A percentile compares a stretch with the other conserved stretches of the same genome.
Conservation (phyloP, 495 filamentous ascomycete species). For the Aspergillus egyptiacus region DNA sequence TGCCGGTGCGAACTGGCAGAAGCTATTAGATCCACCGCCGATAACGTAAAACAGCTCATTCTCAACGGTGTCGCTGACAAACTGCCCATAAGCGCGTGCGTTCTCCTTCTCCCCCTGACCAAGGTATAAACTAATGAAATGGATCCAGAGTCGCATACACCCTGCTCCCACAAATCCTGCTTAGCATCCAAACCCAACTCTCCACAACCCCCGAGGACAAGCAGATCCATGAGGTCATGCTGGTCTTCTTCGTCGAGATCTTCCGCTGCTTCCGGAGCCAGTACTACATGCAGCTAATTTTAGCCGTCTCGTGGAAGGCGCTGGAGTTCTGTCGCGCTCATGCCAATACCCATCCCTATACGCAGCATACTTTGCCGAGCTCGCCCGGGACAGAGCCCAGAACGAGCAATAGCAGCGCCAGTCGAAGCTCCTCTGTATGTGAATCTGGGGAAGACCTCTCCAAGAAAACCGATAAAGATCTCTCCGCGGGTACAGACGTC, state of each 20-base stretch:
- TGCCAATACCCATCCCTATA: too few species aligned
- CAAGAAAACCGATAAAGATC: not conserved
- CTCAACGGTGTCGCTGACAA: conserved; percentile 14
- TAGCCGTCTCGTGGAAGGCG: conserved; percentile 13
- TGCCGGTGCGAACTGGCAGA: conserved; percentile 8
- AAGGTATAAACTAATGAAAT: not conserved
- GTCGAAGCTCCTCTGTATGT: too few species aligned
- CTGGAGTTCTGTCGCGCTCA: conserved; percentile 9
- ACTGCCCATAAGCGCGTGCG: conserved; percentile 17
- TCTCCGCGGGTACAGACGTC: not conserved
- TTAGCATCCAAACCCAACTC: conserved; percentile 15
- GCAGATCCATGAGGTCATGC: conserved; percentile 13
- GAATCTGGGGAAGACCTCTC: too few species aligned
- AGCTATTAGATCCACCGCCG: conserved; percentile 11
- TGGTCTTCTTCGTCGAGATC: conserved; percentile 17
- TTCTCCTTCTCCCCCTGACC: not conserved
- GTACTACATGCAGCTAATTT: conserved; percentile 11
- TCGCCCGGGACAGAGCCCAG: too few species aligned
- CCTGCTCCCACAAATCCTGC: conserved; percentile 16
- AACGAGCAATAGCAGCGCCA: not conserved
- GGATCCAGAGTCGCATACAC: conserved; percentile 10
- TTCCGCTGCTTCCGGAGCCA: conserved; percentile 13
- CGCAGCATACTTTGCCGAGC: too few species aligned
- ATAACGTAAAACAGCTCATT: conserved; percentile 15
- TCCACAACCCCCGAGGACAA: conserved; percentile 13